These are phyloP conservation scores for Pseudonectria buxi DNA, from an alignment of 2,329 filamentous ascomycete species.

Conservation along the genomic window DNA sequence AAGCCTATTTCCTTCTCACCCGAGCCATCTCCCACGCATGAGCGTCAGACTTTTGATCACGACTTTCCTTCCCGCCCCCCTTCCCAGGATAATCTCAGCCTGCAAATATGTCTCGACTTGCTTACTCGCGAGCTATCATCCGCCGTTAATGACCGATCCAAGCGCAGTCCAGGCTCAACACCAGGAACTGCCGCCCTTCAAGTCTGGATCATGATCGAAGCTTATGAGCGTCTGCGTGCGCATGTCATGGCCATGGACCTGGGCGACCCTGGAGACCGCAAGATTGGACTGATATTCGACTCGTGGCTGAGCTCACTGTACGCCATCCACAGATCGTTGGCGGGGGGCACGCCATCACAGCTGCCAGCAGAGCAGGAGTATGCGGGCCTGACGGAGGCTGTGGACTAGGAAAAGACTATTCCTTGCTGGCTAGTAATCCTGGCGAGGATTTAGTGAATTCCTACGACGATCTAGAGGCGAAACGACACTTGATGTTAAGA, in stretches of 20 bases:
- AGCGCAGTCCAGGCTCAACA: constrained; percentile 22
- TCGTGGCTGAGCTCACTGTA: constrained; percentile 46
- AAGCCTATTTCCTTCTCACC: constrained; percentile 38
- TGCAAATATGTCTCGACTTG: constrained; percentile 46
- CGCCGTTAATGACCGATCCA: constrained; percentile 26
- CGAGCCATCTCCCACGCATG: constrained; percentile 25
- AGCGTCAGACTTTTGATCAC: constrained; percentile 7
- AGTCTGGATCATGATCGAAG: constrained; percentile 52
- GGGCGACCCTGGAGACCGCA: constrained; percentile 24
- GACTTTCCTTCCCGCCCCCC: constrained; percentile 11
- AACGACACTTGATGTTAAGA: too few relatives aligned
- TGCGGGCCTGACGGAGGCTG: constrained; percentile 19
- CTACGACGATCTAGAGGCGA: too few relatives aligned
- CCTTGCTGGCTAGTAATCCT: too few relatives aligned
- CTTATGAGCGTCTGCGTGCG: constrained; percentile 47
- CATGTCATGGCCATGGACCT: constrained; percentile 32
- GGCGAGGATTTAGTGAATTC: too few relatives aligned
- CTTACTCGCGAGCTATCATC: constrained; percentile 44
- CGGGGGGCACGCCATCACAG: constrained; percentile 5
- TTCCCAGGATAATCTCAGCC: constrained; percentile 31
- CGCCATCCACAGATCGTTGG: constrained; percentile 34
- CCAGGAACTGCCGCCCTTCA: constrained; percentile 36
- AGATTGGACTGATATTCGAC: constrained; percentile 36
- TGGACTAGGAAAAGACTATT: constrained; percentile 14
- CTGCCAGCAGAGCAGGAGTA: constrained; percentile 23